Evolutionary conservation across 2,329 filamentous ascomycete genomes (phyloP).

Genomic region (Fusarium continuum): DNA sequence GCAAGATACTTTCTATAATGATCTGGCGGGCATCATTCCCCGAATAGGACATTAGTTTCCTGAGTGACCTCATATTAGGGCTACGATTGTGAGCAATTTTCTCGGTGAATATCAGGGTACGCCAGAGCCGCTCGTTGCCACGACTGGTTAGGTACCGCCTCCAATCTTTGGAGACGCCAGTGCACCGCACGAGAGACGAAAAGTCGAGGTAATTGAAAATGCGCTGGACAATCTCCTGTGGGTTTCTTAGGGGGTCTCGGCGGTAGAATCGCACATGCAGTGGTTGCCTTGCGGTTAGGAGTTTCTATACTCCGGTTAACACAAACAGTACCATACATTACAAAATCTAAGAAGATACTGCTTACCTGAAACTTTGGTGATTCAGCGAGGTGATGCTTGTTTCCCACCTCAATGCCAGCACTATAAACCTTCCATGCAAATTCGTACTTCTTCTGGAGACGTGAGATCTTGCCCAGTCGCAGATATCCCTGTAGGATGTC

Average conservation of each 20-base stretch:
- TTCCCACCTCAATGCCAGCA: conserved; percentile 50
- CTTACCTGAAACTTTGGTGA: conserved; percentile 49
- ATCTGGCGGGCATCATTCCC: conserved; percentile 45
- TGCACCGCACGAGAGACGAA: conserved; percentile 45
- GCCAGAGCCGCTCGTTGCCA: conserved; percentile 47
- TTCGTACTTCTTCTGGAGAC: conserved; percentile 50
- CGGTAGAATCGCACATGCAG: conserved; percentile 48
- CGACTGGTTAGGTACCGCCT: conserved; percentile 42
- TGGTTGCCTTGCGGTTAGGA: conserved; percentile 48
- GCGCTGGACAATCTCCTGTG: conserved; percentile 49
- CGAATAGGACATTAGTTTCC: conserved; percentile 46
- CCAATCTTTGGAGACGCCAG: conserved; percentile 49
- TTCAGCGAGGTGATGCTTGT: conserved; percentile 38
- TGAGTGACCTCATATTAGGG: conserved; percentile 39
- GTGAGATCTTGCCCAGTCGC: conserved; percentile 52
- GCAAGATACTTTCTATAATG: conserved; percentile 38
- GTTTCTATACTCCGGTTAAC: conserved; percentile 43
- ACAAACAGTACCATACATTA: neutral
- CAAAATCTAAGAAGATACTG: neutral
- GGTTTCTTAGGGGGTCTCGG: conserved; percentile 50
- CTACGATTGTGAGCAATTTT: conserved; percentile 32
- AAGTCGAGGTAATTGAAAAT: conserved; percentile 51
- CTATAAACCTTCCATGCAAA: conserved; percentile 54
- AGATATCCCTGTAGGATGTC: conserved; percentile 52
- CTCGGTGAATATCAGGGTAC: conserved; percentile 43